Evolutionary conservation across 768 basidiomycete species (phyloP), one percentile per base, ranked within the genome.

Genomic region (Lepiota brunneoincarnata): DNA sequence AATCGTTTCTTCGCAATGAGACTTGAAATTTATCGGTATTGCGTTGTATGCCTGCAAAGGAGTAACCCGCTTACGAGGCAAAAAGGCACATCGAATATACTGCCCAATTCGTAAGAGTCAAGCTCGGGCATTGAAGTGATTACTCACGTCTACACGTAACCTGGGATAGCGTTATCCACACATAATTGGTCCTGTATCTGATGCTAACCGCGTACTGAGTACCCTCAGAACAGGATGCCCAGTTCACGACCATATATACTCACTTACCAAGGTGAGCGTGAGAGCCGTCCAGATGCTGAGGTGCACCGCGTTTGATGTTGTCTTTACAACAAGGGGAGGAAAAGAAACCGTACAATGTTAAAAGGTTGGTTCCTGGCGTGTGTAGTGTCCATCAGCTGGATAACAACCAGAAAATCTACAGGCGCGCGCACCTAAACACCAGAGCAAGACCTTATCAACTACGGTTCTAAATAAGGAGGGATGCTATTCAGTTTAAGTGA

Each of bases 61-160:
- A 40, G 20, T 40, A 20, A 40, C 20, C 9, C 15, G 23, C 48
- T 38, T 37, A 49, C 48, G 35, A 38, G 15, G 48, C 48, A 49
- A 38, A 49, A 23, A 49, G 20, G 7, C 48, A 49, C 36, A 49
- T 49, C 14, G 48, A 49, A 24, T 49, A 49, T 21, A 38, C 48
- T 49, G 20, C n/a, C 2, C n/a, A n/a, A 7, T n/a, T 11, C 24
- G 14, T 44, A 45, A 20, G 24, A 15, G 2, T 7, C 31, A 12
- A 0, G 23, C 7, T 0, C 12, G 14, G 12, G 15, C 26, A 9
- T 15, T 21, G 11, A 21, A 15, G 40, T 4, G 11, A 21, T n/a
- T 10, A 17, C 57, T 54, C 23, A 58, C 57, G 31, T 41, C 48
- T 31, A 18, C 52, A 49, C n/a, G 42, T 49, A 12, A 58, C 37